phyloP scores from a whole-genome alignment of 176 grass and related monocot genomes.

The Paspalum vaginatum region DNA sequence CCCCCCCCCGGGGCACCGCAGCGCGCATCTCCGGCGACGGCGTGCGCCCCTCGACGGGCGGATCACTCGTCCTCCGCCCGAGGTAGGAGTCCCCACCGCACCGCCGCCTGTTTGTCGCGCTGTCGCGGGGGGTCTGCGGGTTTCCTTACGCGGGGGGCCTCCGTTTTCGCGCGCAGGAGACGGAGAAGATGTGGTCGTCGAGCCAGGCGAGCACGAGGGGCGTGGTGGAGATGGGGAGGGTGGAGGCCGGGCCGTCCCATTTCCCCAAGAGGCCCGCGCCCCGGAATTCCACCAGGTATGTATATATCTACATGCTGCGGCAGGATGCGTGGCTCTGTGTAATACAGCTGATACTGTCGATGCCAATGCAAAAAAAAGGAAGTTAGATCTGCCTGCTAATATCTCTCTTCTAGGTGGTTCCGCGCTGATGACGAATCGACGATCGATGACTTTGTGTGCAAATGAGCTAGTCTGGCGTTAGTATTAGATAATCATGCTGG shows the following conservation, averaged over 20 bases:
- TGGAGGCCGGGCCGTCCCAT: conserved; percentile 62
- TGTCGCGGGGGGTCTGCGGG: background rate
- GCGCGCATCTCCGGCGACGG: background rate
- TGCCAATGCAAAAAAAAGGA: background rate
- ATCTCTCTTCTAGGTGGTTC: background rate
- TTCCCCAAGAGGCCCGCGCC: conserved; percentile 51
- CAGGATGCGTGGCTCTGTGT: too few relatives aligned
- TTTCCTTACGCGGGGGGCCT: background rate
- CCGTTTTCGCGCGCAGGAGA: background rate
- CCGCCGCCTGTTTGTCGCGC: background rate
- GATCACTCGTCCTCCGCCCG: background rate
- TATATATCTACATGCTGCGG: background rate
- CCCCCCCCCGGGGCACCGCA: background rate
- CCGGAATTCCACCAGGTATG: conserved; percentile 29
- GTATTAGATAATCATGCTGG: background rate
- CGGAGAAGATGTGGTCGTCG: conserved; percentile 61
- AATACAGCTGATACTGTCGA: too few relatives aligned
- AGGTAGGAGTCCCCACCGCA: background rate
- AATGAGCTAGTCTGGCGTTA: background rate
- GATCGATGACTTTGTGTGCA: background rate
- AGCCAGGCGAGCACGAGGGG: conserved; percentile 84
- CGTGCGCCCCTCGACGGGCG: background rate
- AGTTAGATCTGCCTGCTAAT: conserved; percentile 4
- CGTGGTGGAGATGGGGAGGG: conserved; percentile 57
- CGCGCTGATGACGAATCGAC: background rate